A percentile compares a stretch with the other conserved stretches of the same genome.
Conservation (phyloP, 345 rosid genomes). For the Hibiscus mutabilis region DNA sequence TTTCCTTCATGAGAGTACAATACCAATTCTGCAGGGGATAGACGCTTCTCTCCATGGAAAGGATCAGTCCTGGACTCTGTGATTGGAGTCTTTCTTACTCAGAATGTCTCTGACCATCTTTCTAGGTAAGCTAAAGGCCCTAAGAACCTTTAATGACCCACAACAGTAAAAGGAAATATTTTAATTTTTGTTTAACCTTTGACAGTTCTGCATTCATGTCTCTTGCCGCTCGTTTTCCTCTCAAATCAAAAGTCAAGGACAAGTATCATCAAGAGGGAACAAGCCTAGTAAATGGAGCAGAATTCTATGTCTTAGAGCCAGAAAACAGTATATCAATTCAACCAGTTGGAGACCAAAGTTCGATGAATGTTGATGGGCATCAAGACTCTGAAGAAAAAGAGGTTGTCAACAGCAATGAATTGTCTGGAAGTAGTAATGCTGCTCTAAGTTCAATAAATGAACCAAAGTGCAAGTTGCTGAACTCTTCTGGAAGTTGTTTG, state of each 20-base stretch:
- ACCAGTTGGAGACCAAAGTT: constrained; percentile 35
- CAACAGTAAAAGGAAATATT: constrained; percentile 7
- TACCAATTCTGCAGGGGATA: constrained; percentile 54
- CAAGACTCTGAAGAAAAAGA: constrained; percentile 46
- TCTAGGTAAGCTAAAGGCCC: constrained; percentile 50
- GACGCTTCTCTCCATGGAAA: constrained; percentile 93
- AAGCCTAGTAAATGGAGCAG: constrained; percentile 35
- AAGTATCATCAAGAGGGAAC: constrained; percentile 30
- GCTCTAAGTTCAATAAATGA: constrained; percentile 29
- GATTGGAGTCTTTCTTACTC: constrained; percentile 93
- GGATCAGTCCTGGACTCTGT: constrained; percentile 98
- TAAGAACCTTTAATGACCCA: constrained; percentile 1
- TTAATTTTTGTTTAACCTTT: constrained; percentile 16
- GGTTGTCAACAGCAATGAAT: constrained; percentile 37
- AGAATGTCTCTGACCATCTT: constrained; percentile 92
- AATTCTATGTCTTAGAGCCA: constrained; percentile 34
- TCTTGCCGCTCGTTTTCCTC: constrained; percentile 68
- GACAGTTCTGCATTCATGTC: constrained; percentile 94
- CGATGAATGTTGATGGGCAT: constrained; percentile 28
- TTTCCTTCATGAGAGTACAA: constrained; percentile 10
- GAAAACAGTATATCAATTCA: constrained; percentile 40
- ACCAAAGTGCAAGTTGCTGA: constrained; percentile 22
- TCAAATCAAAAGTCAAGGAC: constrained; percentile 23
- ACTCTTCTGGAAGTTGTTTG: constrained; percentile 17
- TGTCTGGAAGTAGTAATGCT: constrained; percentile 33